A percentile compares a stretch with the other conserved stretches of the same genome.
Evolutionary conservation across 163 green algal species (phyloP).

Genomic region (Scenedesmus sp.): DNA sequence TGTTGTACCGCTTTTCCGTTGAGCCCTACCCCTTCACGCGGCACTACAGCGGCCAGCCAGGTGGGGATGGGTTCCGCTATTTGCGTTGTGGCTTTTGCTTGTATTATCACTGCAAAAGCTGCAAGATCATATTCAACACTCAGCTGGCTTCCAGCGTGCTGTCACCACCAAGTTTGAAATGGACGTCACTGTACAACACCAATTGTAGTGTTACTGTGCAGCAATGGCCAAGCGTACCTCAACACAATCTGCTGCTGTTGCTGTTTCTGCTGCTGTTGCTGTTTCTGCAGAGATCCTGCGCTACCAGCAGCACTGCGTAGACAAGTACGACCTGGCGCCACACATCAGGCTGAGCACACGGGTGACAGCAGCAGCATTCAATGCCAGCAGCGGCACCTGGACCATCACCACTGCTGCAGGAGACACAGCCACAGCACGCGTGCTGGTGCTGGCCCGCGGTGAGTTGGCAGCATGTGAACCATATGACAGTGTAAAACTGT

Average conservation of each 20-base stretch:
- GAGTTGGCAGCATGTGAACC: not conserved
- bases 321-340: constrained; percentile 36
- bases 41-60: constrained; percentile 28
- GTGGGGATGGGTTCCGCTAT: not conserved
- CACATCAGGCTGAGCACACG: constrained; percentile 16
- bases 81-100: not conserved
- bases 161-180: no score
- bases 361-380: constrained; percentile 1
- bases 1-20: constrained; percentile 37
- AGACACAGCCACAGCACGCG: not conserved
- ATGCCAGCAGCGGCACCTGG: constrained; percentile 7
- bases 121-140: no score
- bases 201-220: no score
- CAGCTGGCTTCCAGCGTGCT: no score
- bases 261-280: not conserved
- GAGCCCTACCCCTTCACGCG: constrained; percentile 30
- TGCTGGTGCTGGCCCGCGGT: constrained; percentile 42
- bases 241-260: not conserved
- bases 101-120: not conserved
- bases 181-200: no score
- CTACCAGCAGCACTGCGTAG: constrained; percentile 39
- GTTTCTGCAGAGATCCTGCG: constrained; percentile 31
- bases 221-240: no score
- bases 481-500: not conserved
- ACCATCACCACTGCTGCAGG: not conserved